Percentiles rank a stretch among this genome's conserved stretches.
Conservation (phyloP, 1,284 basidiomycete species). For the Fomitopsis schrenkii region DNA sequence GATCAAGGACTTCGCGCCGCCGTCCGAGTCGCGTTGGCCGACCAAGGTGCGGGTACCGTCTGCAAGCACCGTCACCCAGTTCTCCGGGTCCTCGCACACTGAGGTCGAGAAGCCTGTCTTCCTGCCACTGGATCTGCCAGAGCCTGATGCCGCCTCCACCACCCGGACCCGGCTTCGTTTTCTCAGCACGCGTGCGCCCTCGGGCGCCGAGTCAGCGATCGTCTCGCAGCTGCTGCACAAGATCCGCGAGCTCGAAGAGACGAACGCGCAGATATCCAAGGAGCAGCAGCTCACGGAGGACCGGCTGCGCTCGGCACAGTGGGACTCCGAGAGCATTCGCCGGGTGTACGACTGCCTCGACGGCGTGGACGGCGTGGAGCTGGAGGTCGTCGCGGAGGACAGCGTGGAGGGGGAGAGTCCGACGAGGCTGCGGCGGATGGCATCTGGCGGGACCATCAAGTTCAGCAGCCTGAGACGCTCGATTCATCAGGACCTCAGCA, state of each 20-base stretch:
- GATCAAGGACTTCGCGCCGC: slow-evolving; percentile 59
- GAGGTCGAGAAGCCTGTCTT: neutral
- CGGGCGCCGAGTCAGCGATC: slow-evolving; percentile 45
- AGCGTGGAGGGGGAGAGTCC: slow-evolving; percentile 14
- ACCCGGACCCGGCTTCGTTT: neutral
- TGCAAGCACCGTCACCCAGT: neutral
- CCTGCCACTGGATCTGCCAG: neutral
- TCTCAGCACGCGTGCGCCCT: neutral
- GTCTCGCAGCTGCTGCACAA: slow-evolving; percentile 73
- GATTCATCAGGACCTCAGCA: slow-evolving; percentile 28
- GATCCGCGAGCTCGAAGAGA: slow-evolving; percentile 74
- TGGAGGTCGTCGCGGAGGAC: slow-evolving; percentile 38
- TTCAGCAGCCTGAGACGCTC: slow-evolving; percentile 41
- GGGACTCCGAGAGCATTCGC: slow-evolving; percentile 66
- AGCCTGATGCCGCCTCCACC: neutral
- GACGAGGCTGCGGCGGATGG: neutral
- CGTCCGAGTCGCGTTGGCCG: slow-evolving; percentile 23
- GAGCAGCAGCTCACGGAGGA: slow-evolving; percentile 61
- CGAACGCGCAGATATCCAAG: slow-evolving; percentile 66
- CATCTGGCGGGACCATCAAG: slow-evolving; percentile 31
- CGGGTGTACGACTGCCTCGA: slow-evolving; percentile 69
- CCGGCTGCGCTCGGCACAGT: slow-evolving; percentile 62
- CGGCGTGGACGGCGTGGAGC: slow-evolving; percentile 47
- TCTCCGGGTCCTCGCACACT: neutral
- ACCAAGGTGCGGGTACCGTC: slow-evolving; percentile 1